Evolutionary conservation across 169 alveolate genomes (phyloP), one percentile per base, ranked within the genome.

Genomic region (Cryptosporidium meleagridis): DNA sequence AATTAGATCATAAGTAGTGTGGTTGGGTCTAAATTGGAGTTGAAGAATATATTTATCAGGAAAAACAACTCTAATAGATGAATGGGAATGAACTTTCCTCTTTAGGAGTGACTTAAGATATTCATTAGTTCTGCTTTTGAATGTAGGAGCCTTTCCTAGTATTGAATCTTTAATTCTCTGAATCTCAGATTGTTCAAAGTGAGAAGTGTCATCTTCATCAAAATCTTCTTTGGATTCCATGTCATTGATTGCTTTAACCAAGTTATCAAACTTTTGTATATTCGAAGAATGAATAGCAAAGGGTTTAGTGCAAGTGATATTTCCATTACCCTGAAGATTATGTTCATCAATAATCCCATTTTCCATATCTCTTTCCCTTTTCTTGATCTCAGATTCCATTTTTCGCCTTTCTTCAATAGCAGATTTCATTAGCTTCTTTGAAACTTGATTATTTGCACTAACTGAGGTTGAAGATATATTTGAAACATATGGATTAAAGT

Each of bases 31-130:
- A 59, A 80, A 80, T 39, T 80, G 80, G 26, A 80, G 75, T 16
- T 80, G 89, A 14, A 80, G 73, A 41, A 62, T 44, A 48, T 80
- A 80, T 48, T 80, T 80, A 65, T 80, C 89, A 16, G 89, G 89
- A 65, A 59, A 80, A 29, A 80, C 62, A 5, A 80, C 67, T 41
- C 75, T 59, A 61, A 80, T 80, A 10, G 67, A 62, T 23, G 75
- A 26, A 45, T 80, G 89, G 2, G 69, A 33, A 37, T 80, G 70
- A 29, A 80, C 41, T 21, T 59, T 62, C 37, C 51, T 80, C 37
- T 80, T 80, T 10, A 26, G 8, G 31, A 80, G 55, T 26, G 67
- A 44, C 45, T 80, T 80, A 18, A 80, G 18, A 39, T 80, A 80
- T 48, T 80, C 89, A 31, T 65, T 80, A 21, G 69, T 23, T 44